Percentiles rank a stretch among this genome's conserved stretches.
These are phyloP conservation scores for Lepidium campestre DNA, from an alignment of 441 rosid genomes.

Conservation along the genomic window DNA sequence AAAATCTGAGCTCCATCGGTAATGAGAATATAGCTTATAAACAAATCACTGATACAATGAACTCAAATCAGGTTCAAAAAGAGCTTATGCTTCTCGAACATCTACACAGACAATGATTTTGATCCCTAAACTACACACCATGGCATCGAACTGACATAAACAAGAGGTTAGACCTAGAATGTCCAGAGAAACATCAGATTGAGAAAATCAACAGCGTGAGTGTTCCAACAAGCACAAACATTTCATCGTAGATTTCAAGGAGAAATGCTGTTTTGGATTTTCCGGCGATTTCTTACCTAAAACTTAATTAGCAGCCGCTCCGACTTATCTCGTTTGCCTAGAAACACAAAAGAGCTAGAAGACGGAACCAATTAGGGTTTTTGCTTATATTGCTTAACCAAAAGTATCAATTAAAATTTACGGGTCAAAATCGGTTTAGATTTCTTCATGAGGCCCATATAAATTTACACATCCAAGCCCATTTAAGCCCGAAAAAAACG, in stretches of 20 bases:
- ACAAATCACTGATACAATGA: neutral
- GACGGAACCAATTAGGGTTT: constrained; percentile 17
- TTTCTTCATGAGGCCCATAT: neutral
- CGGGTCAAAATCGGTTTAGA: neutral
- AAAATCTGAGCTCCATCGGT: neutral
- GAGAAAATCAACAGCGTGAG: neutral
- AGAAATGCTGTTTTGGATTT: neutral
- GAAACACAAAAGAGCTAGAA: neutral
- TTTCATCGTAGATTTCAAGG: neutral
- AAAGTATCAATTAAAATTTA: too few species aligned
- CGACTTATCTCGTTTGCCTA: neutral
- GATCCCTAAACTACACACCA: neutral
- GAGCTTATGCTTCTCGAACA: neutral
- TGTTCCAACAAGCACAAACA: neutral
- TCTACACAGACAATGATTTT: neutral
- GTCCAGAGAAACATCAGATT: neutral
- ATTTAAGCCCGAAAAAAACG: too few species aligned
- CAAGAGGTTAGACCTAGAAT: neutral
- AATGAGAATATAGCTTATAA: too few species aligned
- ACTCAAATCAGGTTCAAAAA: too few species aligned
- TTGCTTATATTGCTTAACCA: neutral
- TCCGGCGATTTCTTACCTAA: constrained; percentile 10
- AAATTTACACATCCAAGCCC: neutral
- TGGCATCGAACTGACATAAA: neutral
- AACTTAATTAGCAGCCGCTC: constrained; percentile 12